Conservation (phyloP, 371 early-diverging fungal species). For the Coemansia sp. region DNA sequence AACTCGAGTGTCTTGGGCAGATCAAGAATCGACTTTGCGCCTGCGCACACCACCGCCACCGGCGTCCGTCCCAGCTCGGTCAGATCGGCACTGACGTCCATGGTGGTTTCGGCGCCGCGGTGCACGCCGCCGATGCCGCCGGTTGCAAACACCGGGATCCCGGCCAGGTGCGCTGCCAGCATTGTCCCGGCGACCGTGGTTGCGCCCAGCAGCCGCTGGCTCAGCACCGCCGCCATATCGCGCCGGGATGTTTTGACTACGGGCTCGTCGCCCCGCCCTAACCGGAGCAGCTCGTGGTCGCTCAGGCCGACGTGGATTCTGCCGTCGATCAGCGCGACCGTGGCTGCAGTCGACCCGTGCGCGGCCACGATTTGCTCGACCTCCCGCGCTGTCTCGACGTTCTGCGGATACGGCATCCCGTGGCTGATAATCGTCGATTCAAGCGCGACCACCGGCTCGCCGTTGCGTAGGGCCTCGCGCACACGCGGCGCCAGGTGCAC, state of each 20-base stretch:
- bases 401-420: constrained; percentile 94
- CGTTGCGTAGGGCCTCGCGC: constrained; percentile 57
- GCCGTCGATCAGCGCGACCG: constrained; percentile 87
- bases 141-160: constrained; percentile 89
- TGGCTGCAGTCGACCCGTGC: constrained; percentile 81
- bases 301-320: constrained; percentile 69
- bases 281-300: constrained; percentile 58
- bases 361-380: constrained; percentile 75
- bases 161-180: constrained; percentile 78
- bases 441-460: constrained; percentile 83
- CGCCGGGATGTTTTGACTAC: constrained; percentile 82
- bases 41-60: constrained; percentile 91
- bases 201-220: constrained; percentile 70
- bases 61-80: constrained; percentile 89
- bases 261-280: constrained; percentile 62
- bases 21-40: constrained; percentile 91
- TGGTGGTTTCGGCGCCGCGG: constrained; percentile 74
- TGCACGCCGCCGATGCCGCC: constrained; percentile 98
- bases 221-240: constrained; percentile 74
- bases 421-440: constrained; percentile 94
- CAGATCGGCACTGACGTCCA: constrained; percentile 90
- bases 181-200: constrained; percentile 93
- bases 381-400: constrained; percentile 75
- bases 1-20: constrained; percentile 87
- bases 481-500: constrained; percentile 31